These are phyloP conservation scores for Russula abietina DNA, from an alignment of 768 basidiomycete species.

Conservation along the genomic window DNA sequence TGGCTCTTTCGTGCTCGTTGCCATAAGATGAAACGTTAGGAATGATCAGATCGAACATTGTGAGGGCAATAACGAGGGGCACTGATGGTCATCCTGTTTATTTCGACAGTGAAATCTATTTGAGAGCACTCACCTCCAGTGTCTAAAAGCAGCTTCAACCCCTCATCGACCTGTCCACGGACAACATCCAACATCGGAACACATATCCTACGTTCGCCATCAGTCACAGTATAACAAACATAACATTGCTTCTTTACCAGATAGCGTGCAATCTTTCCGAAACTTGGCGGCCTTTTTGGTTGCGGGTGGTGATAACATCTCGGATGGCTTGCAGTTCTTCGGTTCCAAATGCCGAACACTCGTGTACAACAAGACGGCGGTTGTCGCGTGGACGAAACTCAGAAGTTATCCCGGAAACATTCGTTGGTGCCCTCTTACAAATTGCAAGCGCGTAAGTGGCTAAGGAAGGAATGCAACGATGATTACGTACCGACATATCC, in stretches of 20 bases:
- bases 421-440: not conserved
- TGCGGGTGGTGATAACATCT: not conserved
- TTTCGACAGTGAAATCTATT: too few relatives aligned
- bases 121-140: not conserved
- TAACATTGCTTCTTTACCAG: not conserved
- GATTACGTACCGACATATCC: conserved; percentile 4
- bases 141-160: not conserved
- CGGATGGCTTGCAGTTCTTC: not conserved
- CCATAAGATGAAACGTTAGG: not conserved
- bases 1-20: not conserved
- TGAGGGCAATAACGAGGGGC: conserved; percentile 7
- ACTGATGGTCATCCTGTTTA: not conserved
- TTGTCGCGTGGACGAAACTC: not conserved
- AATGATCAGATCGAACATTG: conserved; percentile 1
- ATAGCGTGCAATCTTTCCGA: conserved; percentile 15
- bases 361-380: not conserved
- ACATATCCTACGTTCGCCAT: conserved; percentile 9
- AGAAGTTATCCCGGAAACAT: not conserved
- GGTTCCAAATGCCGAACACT: not conserved
- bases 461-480: not conserved
- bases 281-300: not conserved
- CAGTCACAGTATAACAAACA: not conserved
- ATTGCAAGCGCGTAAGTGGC: not conserved
- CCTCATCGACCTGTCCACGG: not conserved
- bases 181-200: not conserved